Base-by-base conservation (phyloP, 2,329 filamentous ascomycete species). In the Diaporthe eres region DNA sequence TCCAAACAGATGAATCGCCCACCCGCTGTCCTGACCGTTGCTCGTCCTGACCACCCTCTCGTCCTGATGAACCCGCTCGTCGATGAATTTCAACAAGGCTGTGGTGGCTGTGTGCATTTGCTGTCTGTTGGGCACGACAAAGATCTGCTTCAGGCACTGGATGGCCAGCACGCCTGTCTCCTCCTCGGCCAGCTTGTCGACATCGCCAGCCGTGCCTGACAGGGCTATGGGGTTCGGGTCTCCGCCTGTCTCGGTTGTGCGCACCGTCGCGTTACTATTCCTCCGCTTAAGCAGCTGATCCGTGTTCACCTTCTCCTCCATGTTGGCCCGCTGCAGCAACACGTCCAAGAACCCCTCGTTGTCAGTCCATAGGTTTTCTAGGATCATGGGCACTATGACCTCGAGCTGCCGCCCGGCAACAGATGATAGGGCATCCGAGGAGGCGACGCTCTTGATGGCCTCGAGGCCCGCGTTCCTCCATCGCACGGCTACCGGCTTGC, bases 171-270 rank as follows among this genome's bases (percentile, higher is more conserved):
- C 88, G 39, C 94, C 94, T 22, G 95, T 95, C 81, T 97, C 94
- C 85, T 98, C 93, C 84, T 98, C 96, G 2, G 95, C 96, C 76
- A 97, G 87, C 82, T 93, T 95, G 84, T 98, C 97, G 37, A 95
- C 95, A 81, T 98, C 96, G 34, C 93, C 93, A 0, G 94, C 94
- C 0, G 95, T 95, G 73, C 93, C 94, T 1, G 94, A 91, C n/a
- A 95, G 90, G 34, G 94, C 94, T 58, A 94, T 90, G 7, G 90
- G 90, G 77, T 94, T 94, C 8, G 92, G 90, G 57, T 92, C 91
- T 68, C 87, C 88, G 1, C 84, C 85, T 0, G 92, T 92, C 63
- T 94, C 93, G 68, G 89, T 88, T 1, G 94, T 96, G 74, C 91
- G 89, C 12, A 95, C 93, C 0, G 95, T 97, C 28, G 94, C 93